A percentile compares a stretch with the other conserved stretches of the same genome.
phyloP scores from a whole-genome alignment of 2,329 filamentous ascomycete species.

The Microsporum audouinii region DNA sequence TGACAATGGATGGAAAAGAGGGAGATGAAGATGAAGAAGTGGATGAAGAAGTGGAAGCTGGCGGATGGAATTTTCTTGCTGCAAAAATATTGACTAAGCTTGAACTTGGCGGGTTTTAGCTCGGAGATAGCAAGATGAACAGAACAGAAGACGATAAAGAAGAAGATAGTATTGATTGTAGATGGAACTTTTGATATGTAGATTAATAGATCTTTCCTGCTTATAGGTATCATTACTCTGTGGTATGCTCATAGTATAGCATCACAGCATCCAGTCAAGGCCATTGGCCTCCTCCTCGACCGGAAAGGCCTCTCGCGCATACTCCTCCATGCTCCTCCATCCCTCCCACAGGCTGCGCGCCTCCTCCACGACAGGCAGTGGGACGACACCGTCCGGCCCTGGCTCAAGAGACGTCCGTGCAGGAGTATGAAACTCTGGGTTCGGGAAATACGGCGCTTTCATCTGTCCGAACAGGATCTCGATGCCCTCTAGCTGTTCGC shows the following conservation, averaged over 20 bases:
- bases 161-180: no score
- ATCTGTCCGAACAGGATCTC: conserved; percentile 49
- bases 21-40: no score
- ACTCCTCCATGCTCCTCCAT: conserved; percentile 81
- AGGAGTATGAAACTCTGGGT: conserved; percentile 42
- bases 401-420: conserved; percentile 17
- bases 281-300: conserved; percentile 92
- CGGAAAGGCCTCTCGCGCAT: conserved; percentile 85
- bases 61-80: no score
- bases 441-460: conserved; percentile 53
- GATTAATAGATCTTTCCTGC: neutral
- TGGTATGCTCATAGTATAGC: neutral
- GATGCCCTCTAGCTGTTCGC: conserved; percentile 65
- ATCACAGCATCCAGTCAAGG: conserved; percentile 69
- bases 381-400: conserved; percentile 36
- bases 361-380: conserved; percentile 58
- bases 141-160: no score
- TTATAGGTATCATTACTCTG: neutral
- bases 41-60: no score
- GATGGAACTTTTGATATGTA: neutral
- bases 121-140: no score
- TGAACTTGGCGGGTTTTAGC: no score
- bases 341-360: conserved; percentile 84
- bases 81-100: no score
- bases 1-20: no score